These are phyloP conservation scores for Exophiala spinifera DNA, from an alignment of 2,329 filamentous ascomycete species.

Conservation along the genomic window DNA sequence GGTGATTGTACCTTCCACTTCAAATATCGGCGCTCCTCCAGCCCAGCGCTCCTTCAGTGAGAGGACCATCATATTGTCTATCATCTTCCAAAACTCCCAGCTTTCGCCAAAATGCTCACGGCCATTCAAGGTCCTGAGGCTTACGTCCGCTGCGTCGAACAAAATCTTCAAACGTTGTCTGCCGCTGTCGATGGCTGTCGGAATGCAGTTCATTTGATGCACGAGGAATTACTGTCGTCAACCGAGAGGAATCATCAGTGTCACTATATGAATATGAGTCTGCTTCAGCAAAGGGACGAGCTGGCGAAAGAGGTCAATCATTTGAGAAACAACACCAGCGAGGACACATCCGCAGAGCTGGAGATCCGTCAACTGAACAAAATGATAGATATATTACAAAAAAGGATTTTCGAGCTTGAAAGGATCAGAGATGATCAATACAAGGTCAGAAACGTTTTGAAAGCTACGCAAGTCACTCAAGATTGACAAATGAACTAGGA, in stretches of 20 bases:
- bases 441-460: not conserved
- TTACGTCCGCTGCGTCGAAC: not conserved
- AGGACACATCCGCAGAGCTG: not conserved
- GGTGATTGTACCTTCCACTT: not conserved
- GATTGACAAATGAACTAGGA: not conserved
- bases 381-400: not conserved
- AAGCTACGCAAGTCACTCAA: not conserved
- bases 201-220: slow-evolving; percentile 1
- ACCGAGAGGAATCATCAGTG: not conserved
- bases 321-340: not conserved
- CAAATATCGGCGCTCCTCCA: not conserved
- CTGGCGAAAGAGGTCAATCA: not conserved
- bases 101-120: not conserved
- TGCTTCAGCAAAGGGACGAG: not conserved
- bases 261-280: not conserved
- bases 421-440: not conserved
- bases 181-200: not conserved
- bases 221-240: slow-evolving; percentile 1
- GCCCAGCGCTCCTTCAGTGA: not conserved
- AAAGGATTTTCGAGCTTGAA: not conserved
- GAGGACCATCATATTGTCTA: not conserved
- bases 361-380: not conserved
- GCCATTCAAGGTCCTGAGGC: not conserved
- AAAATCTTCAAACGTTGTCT: not conserved
- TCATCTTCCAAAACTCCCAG: not conserved